Evolutionary conservation across 768 basidiomycete genomes (phyloP), one percentile per base, ranked within the genome.

Genomic region (Roridomyces roridus): DNA sequence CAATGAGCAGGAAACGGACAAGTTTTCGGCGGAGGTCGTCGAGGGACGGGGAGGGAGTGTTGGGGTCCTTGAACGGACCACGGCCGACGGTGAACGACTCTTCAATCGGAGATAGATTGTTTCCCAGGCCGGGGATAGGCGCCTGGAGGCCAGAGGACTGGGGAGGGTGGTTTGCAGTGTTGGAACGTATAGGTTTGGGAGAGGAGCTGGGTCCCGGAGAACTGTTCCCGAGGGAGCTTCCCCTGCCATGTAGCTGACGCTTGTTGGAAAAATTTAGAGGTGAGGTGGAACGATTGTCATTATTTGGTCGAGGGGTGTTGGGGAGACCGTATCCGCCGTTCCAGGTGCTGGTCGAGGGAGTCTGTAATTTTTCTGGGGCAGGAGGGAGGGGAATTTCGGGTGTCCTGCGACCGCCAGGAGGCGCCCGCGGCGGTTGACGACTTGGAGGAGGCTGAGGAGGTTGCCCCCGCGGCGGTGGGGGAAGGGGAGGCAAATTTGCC

Each of bases 1-100:
- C 95, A 2, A 88, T 88, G 37, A 95, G 79, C 18, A 83, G 78
- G 68, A 99, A 97, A 70, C 95, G 98, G 67, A 99, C 88, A 20
- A 92, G 76, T 70, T 92, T 94, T 52, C 88, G 81, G 43, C 91
- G 81, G 50, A 96, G 76, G 59, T 96, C 92, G 44, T 94, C 91
- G 17, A 92, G 73, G 0, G 88, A 86, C 21, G 82, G 77, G 5
- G 78, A 68, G 6, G 80, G 75, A 0, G 83, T 77, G 2, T 74
- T 74, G 46, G 57, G 71, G 3, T 80, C 73, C 45, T 77, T 77
- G 65, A 86, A 88, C 0, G 87, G 83, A 29, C 86, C 87, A 20
- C 82, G 80, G 0, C 86, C 85, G 37, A 85, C 84, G 4, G 79
- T 71, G 65, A 85, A 88, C 23, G 70, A 78, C 68, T 93, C 91